Conservation (phyloP, 2,329 filamentous ascomycete genomes). For the Aspergillus calidoustus region DNA sequence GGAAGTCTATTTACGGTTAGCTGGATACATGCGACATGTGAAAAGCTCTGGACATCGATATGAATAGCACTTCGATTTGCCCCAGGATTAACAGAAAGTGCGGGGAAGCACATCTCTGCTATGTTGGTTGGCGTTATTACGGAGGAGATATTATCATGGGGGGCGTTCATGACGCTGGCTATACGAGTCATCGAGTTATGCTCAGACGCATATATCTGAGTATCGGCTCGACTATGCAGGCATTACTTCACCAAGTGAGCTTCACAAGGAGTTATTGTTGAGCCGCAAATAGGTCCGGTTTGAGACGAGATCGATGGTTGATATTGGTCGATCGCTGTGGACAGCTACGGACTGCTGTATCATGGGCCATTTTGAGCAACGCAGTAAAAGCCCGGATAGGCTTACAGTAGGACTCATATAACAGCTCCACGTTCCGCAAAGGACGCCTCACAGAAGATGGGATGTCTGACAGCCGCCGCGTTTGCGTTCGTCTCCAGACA, state of each 20-base stretch:
- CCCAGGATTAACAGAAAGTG: slow-evolving; percentile 3
- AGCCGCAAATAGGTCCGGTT: background rate
- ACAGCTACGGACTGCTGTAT: background rate
- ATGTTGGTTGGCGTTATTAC: background rate
- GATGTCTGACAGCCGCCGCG: background rate
- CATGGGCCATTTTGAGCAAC: background rate
- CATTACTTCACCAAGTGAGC: background rate
- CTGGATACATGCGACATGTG: slow-evolving; percentile 12
- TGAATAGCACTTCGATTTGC: background rate
- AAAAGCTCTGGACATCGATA: background rate
- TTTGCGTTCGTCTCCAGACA: background rate
- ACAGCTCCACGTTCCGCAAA: background rate
- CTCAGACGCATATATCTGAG: background rate
- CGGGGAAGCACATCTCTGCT: background rate
- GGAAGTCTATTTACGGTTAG: slow-evolving; percentile 13
- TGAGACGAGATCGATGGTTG: background rate
- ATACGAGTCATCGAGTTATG: background rate
- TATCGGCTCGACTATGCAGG: background rate
- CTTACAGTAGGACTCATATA: background rate
- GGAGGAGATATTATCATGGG: background rate
- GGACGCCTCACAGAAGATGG: background rate
- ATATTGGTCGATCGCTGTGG: background rate
- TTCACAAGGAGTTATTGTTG: background rate
- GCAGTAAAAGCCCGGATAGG: background rate
- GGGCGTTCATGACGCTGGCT: background rate